Conservation (phyloP, 2,329 filamentous ascomycete species). For the Penicillium sp. region DNA sequence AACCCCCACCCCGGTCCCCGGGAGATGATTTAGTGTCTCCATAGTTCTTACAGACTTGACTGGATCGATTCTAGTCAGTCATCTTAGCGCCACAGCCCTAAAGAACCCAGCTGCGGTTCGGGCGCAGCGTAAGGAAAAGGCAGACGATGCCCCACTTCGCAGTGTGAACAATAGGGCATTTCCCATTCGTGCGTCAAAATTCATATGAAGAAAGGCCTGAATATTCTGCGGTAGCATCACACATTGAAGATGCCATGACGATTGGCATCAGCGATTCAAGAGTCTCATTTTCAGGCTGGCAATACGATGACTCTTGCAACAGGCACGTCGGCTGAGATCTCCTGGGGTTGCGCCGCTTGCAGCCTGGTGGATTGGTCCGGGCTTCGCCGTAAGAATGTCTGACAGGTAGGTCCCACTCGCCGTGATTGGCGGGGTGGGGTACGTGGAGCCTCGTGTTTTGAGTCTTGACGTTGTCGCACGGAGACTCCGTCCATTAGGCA, state of each 20-base stretch:
- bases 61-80: conserved; percentile 14
- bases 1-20: conserved; percentile 16
- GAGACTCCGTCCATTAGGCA: background rate
- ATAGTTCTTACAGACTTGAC: conserved; percentile 15
- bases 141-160: conserved; percentile 21
- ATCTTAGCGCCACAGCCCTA: conserved; percentile 24
- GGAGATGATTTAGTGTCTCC: conserved; percentile 18
- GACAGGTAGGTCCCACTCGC: conserved; percentile 1
- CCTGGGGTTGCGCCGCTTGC: conserved; percentile 5
- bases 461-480: background rate
- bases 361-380: conserved; percentile 1
- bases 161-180: conserved; percentile 18
- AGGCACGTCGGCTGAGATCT: conserved; percentile 2
- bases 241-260: background rate
- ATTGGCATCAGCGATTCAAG: background rate
- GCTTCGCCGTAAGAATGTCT: conserved; percentile 5
- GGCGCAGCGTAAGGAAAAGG: conserved; percentile 13
- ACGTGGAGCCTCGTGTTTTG: background rate
- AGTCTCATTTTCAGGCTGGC: background rate
- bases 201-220: conserved; percentile 15
- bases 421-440: conserved; percentile 2
- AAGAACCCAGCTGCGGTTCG: conserved; percentile 15
- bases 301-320: conserved; percentile 3
- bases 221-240: background rate
- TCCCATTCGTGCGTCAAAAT: conserved; percentile 24